Percentiles rank a stretch among this genome's conserved stretches.
phyloP scores from a whole-genome alignment of 495 filamentous ascomycete species.

The Hypoxylon crocopeplum region DNA sequence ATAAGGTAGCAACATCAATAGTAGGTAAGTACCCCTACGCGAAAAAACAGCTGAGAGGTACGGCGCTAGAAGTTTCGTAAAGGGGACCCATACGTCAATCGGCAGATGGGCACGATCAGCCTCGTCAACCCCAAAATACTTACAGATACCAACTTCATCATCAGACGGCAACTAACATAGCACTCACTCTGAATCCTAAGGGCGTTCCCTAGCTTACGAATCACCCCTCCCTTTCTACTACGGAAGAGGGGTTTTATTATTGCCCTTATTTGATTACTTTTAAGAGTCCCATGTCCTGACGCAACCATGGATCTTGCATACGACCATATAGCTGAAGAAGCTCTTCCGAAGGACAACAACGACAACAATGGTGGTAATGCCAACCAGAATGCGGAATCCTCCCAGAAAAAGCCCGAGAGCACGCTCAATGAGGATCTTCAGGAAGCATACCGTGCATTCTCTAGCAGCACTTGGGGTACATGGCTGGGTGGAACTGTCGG shows the following conservation, averaged over 20 bases:
- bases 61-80: background rate
- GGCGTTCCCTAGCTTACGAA: constrained; percentile 12
- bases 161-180: constrained; percentile 1
- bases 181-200: background rate
- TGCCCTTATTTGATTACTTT: constrained; percentile 5
- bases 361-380: constrained; percentile 48
- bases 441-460: constrained; percentile 94
- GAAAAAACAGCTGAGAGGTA: constrained; percentile 13
- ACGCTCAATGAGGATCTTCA: constrained; percentile 88
- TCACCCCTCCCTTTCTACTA: constrained; percentile 19
- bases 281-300: constrained; percentile 33
- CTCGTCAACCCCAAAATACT: constrained; percentile 32
- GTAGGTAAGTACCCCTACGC: constrained; percentile 11
- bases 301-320: constrained; percentile 90
- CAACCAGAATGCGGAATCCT: constrained; percentile 33
- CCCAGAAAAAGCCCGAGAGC: constrained; percentile 53
- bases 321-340: constrained; percentile 93
- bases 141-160: constrained; percentile 24
- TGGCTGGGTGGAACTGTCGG: constrained; percentile 87
- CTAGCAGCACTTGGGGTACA: constrained; percentile 87
- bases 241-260: constrained; percentile 21
- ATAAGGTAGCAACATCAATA: background rate
- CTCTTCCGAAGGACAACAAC: constrained; percentile 65
- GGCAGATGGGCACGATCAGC: constrained; percentile 35
- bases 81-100: constrained; percentile 38